Evolutionary conservation across 208 protist genomes (phyloP), one percentile per base, ranked within the genome.

Genomic region (Crithidia thermophila): DNA sequence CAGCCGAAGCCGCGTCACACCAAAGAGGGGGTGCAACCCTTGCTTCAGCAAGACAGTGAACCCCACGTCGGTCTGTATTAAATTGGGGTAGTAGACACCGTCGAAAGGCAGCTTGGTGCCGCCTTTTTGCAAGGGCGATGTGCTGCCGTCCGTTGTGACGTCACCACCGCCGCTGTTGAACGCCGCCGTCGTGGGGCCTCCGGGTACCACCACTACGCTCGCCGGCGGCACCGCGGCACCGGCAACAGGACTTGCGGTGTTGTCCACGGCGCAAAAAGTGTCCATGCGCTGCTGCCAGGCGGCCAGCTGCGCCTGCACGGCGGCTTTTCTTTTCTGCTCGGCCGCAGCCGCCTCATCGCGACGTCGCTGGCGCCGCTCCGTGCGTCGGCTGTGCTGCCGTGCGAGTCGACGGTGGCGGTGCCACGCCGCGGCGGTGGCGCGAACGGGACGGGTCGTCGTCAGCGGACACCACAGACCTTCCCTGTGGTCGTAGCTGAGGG

Each of bases 51-150:
- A 64, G 13, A 73, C 33, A 3, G 36, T 62, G 8, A 88, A 47
- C 2, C 83, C 83, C 40, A 81, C 61, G 39, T 88, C 79, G 1
- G 81, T 77, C 42, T 85, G 88, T 6, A 75, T 66, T 18, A 90
- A 63, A 46, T 78, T 94, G 3, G 88, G 88, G 65, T 90, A 94
- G n/a, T 60, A 62, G 64, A 91, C 78, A 13, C 47, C 28, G 13
- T 53, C 52, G 57, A 91, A 94, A 11, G 88, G 88, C 28, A 74
- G 40, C 39, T 13, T 20, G 20, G 52, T 66, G n/a, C 49, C 68
- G 3, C 51, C 3, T 37, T 64, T 75, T 2, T 40, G 27, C 16
- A 34, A 8, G 2, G 53, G 23, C 0, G 52, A 28, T 25, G 21
- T 49, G 52, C 52, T 42, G 0, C 46, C 50, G 30, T 47, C 40